These are phyloP conservation scores for Vanderwaltozyma tropicalis DNA, from an alignment of 805 yeast genomes.

Conservation along the genomic window DNA sequence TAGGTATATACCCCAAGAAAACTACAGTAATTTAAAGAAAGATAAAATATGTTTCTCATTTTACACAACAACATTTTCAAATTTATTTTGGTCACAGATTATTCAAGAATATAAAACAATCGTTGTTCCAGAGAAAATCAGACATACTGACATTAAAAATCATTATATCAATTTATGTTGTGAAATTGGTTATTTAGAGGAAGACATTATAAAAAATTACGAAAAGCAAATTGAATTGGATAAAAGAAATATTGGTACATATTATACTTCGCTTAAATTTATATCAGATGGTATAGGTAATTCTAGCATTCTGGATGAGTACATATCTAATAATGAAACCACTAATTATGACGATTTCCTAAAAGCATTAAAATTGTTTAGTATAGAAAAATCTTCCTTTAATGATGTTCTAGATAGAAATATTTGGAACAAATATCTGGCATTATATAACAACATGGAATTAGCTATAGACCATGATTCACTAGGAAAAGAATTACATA, in stretches of 20 bases:
- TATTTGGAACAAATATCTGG: slow-evolving; percentile 4
- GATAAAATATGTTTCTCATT: slow-evolving; percentile 3
- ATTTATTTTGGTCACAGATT: slow-evolving; percentile 23
- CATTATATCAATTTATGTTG: slow-evolving; percentile 39
- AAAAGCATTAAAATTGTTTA: slow-evolving; percentile 31
- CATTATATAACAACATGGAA: slow-evolving; percentile 3
- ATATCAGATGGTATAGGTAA: slow-evolving; percentile 39
- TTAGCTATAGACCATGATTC: slow-evolving; percentile 10
- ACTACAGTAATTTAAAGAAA: slow-evolving; percentile 9
- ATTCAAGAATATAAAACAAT: slow-evolving; percentile 23
- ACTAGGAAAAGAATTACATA: slow-evolving; percentile 32
- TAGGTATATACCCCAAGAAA: slow-evolving; percentile 7
- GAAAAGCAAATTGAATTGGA: slow-evolving; percentile 34
- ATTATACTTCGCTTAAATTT: slow-evolving; percentile 46
- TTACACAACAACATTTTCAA: slow-evolving; percentile 16
- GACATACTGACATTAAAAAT: slow-evolving; percentile 16
- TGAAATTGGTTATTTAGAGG: slow-evolving; percentile 40
- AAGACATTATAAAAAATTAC: slow-evolving; percentile 39
- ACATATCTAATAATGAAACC: too few relatives aligned
- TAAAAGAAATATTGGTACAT: slow-evolving; percentile 35
- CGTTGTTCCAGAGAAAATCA: slow-evolving; percentile 1
- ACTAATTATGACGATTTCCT: slow-evolving; percentile 38
- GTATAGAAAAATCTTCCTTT: slow-evolving; percentile 10
- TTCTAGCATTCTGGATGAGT: slow-evolving; percentile 37
- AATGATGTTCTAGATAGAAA: slow-evolving; percentile 25